Base-by-base conservation (phyloP, 306 rosid genomes). In the Gastrolobium bilobum region DNA sequence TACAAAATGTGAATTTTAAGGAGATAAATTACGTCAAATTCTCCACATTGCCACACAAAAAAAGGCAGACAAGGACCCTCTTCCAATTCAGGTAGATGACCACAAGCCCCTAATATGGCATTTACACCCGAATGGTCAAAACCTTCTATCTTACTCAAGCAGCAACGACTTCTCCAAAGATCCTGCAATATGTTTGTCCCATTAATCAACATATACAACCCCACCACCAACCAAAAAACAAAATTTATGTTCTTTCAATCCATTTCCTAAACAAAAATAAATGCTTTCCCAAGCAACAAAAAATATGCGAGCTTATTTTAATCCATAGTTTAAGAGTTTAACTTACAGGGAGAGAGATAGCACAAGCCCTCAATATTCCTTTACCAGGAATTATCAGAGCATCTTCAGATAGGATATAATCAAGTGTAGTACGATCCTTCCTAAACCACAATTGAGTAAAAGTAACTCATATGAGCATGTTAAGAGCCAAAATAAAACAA, bases 321-420 rank as follows among this genome's bases (percentile, higher is more conserved):
- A 54, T 69, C 53, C 7, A 15, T 11, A 58, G 37, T 68, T 58
- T 47, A 58, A 11, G 70, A 51, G 50, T 39, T 75, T 46, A 80
- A 85, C 93, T 86, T 85, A 94, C 97, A 50, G 97, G 99, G 71
- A 91, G 87, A 75, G 94, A 89, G 86, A 92, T 39, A 39, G 97
- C 91, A 87, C 99, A 91, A 50, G 92, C 91, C 81, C 85, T 88
- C 80, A 95, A 76, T 68, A 91, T 79, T 77, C 92, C 99, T 86
- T 89, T 92, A 73, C 87, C 44, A 15, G 99, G 99, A 75, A 92
- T 73, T 78, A 90, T 71, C 50, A 87, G 29, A 75, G 87, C 99
- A 81, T 92, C 91, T 79, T 89, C 84, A 7, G 97, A 83, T 64
- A 92, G 93, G 77, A 91, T 67, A 63, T 85, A 31, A 78, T 83